These are phyloP conservation scores for Isabelozyma gotoi DNA, from an alignment of 805 yeast genomes.

Conservation along the genomic window DNA sequence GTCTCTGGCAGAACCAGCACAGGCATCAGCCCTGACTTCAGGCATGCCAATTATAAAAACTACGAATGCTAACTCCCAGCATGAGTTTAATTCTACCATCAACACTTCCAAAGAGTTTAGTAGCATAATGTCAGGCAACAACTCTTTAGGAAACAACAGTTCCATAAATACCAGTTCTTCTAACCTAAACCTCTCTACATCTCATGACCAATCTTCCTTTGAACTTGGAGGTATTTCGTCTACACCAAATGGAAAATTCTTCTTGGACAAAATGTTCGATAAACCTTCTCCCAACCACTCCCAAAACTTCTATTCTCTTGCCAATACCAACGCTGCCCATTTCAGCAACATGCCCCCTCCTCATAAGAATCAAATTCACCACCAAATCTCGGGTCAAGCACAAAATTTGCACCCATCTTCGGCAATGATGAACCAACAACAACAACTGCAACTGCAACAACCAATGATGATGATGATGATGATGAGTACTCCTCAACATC, in stretches of 20 bases:
- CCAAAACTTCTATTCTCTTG: constrained; percentile 11
- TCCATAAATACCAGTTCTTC: constrained; percentile 26
- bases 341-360: constrained; percentile 34
- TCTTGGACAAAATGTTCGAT: constrained; percentile 40
- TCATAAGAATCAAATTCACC: constrained; percentile 8
- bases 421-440: constrained; percentile 9
- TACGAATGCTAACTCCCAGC: not conserved
- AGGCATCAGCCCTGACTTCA: constrained; percentile 1
- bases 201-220: constrained; percentile 40
- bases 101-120: constrained; percentile 26
- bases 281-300: constrained; percentile 34
- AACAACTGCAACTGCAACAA: constrained; percentile 11
- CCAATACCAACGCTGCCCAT: constrained; percentile 6
- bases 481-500: constrained; percentile 47
- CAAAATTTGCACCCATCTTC: constrained; percentile 8
- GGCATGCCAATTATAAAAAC: not conserved
- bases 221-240: constrained; percentile 37
- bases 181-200: constrained; percentile 30
- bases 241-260: constrained; percentile 41
- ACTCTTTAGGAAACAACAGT: constrained; percentile 12
- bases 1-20: not conserved
- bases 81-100: constrained; percentile 13
- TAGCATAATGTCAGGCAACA: constrained; percentile 21
- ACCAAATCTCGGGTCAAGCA: constrained; percentile 6
- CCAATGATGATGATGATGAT: constrained; percentile 27